These are phyloP conservation scores for Mycena latifolia DNA, from an alignment of 768 basidiomycete species.

Conservation along the genomic window DNA sequence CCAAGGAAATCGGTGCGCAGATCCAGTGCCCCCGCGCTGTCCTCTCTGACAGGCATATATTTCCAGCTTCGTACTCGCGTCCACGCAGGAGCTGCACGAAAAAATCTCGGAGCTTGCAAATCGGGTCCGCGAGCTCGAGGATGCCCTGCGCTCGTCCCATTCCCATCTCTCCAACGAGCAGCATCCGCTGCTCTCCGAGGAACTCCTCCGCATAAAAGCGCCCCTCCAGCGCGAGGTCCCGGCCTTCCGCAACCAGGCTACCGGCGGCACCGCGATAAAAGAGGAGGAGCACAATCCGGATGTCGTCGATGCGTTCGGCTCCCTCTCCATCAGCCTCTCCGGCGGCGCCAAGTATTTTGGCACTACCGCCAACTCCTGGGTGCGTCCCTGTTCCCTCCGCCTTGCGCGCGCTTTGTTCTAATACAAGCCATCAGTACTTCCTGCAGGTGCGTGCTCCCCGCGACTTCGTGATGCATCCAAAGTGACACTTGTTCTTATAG, in stretches of 20 bases:
- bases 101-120: conserved; percentile 81
- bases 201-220: conserved; percentile 80
- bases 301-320: conserved; percentile 84
- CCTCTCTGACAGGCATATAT: too few species aligned
- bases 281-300: conserved; percentile 77
- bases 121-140: conserved; percentile 84
- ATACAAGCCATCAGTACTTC: conserved; percentile 67
- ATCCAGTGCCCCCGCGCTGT: neutral
- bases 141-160: conserved; percentile 73
- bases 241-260: conserved; percentile 51
- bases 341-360: conserved; percentile 85
- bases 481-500: conserved; percentile 50
- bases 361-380: conserved; percentile 83
- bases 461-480: conserved; percentile 17
- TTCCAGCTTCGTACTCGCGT: conserved; percentile 87
- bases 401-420: conserved; percentile 18
- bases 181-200: conserved; percentile 79
- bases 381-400: conserved; percentile 48
- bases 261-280: conserved; percentile 51
- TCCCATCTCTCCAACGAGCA: conserved; percentile 65
- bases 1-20: conserved; percentile 77
- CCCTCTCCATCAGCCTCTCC: conserved; percentile 77
- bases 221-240: conserved; percentile 79
- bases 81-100: conserved; percentile 85
- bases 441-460: conserved; percentile 66